A percentile compares a stretch with the other conserved stretches of the same genome.
These are phyloP conservation scores for Phytophthora boehmeriae DNA, from an alignment of 352 stramenopile genomes.

Conservation along the genomic window DNA sequence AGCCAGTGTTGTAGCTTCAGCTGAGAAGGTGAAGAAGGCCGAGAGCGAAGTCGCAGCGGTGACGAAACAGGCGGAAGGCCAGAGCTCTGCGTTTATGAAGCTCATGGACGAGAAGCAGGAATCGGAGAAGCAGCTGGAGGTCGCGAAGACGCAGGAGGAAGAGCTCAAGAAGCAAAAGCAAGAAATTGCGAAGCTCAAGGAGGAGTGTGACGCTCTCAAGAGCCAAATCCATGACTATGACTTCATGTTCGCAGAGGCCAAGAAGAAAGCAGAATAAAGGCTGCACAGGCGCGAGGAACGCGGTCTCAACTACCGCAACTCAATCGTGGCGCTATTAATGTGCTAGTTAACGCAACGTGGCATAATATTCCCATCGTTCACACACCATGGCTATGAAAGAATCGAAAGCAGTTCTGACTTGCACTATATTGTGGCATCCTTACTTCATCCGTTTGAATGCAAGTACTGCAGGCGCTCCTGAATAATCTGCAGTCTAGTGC, in stretches of 20 bases:
- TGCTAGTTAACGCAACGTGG: not conserved
- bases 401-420: constrained; percentile 4
- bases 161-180: constrained; percentile 50
- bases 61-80: constrained; percentile 80
- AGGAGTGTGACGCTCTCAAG: constrained; percentile 75
- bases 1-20: constrained; percentile 40
- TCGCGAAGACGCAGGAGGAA: constrained; percentile 44
- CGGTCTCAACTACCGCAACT: not conserved
- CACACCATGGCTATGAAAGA: constrained; percentile 5
- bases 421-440: not conserved
- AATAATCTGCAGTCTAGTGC: constrained; percentile 66
- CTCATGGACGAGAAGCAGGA: constrained; percentile 80
- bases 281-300: not conserved
- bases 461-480: constrained; percentile 63
- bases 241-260: constrained; percentile 89
- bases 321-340: not conserved
- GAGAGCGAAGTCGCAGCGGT: constrained; percentile 57
- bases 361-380: not conserved
- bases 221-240: constrained; percentile 88
- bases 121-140: constrained; percentile 55
- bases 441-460: constrained; percentile 31
- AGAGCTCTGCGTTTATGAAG: constrained; percentile 84
- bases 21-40: constrained; percentile 50
- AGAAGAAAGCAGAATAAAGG: constrained; percentile 84
- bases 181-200: constrained; percentile 56